A percentile compares a stretch with the other conserved stretches of the same genome.
Evolutionary conservation across 2,329 filamentous ascomycete species (phyloP).

Genomic region (Fusarium agapanthi): DNA sequence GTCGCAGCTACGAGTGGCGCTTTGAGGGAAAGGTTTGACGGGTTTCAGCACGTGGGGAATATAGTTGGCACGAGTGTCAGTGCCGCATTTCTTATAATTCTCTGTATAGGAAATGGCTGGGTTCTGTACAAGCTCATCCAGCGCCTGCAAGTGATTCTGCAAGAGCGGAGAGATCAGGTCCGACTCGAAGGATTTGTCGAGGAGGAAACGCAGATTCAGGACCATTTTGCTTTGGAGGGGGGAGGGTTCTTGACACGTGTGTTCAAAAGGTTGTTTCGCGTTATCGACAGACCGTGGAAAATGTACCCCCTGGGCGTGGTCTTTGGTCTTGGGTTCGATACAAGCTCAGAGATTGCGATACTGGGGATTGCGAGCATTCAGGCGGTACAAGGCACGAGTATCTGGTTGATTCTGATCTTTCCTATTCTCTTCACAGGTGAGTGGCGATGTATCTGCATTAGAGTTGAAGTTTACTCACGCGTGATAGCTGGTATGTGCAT

Average conservation of each 20-base stretch:
- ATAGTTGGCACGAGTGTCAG: constrained; percentile 91
- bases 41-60: constrained; percentile 81
- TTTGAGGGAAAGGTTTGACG: constrained; percentile 80
- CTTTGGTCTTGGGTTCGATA: constrained; percentile 94
- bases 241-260: constrained; percentile 77
- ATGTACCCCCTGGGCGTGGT: constrained; percentile 92
- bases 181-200: constrained; percentile 41
- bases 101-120: constrained; percentile 86
- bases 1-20: constrained; percentile 91
- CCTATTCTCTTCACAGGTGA: constrained; percentile 86
- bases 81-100: constrained; percentile 80
- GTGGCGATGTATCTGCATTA: constrained; percentile 23
- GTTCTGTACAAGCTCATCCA: constrained; percentile 82
- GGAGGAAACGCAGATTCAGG: constrained; percentile 43
- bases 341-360: constrained; percentile 91
- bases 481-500: constrained; percentile 86
- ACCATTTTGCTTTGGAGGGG: constrained; percentile 75
- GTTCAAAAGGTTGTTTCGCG: constrained; percentile 78
- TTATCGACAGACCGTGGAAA: constrained; percentile 85
- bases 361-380: constrained; percentile 90
- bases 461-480: neutral
- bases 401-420: constrained; percentile 95
- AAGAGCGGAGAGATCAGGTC: constrained; percentile 27
- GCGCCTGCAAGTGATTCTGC: constrained; percentile 71
- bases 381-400: constrained; percentile 82